phyloP scores from a whole-genome alignment of 129 eudicot genomes.

The carrot (Daucus carota) region DH1_v3.0 NC_030385.2:14898001-14898500 shows the following conservation, averaged over 20 bases:
- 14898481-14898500: conserved; percentile 22
- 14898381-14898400: conserved; percentile 32
- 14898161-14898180: conserved; percentile 25
- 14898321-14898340: conserved; percentile 79
- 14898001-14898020: too few relatives aligned
- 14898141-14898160: conserved; percentile 22
- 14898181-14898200: conserved; percentile 9
- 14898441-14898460: conserved; percentile 2
- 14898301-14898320: conserved; percentile 84
- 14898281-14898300: conserved; percentile 86
- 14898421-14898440: conserved; percentile 36
- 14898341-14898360: conserved; percentile 95
- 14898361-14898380: conserved; percentile 29
- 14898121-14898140: background rate
- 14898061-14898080: too few relatives aligned
- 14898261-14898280: conserved; percentile 73
- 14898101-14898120: background rate
- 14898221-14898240: conserved; percentile 66
- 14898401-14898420: conserved; percentile 45
- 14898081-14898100: too few relatives aligned
- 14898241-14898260: conserved; percentile 91
- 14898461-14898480: conserved; percentile 17
- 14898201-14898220: conserved; percentile 25
- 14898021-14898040: background rate
- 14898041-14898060: background rate